Evolutionary conservation across 2,329 filamentous ascomycete genomes (phyloP).

Genomic region (Dendryphion nanum): DNA sequence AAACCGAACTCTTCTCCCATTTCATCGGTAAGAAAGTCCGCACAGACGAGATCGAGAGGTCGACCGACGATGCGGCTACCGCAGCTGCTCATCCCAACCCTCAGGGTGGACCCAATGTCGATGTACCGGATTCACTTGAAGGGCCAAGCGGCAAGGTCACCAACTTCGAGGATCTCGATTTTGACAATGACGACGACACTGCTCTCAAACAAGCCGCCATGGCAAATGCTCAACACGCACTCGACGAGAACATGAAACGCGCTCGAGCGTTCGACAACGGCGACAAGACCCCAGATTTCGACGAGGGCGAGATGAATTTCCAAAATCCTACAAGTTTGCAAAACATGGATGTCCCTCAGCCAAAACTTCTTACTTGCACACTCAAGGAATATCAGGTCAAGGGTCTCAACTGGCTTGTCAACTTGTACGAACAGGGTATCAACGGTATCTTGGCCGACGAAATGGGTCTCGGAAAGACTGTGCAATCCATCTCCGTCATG

Average conservation of each 20-base stretch:
- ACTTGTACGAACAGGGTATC: slow-evolving; percentile 98
- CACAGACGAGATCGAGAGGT: slow-evolving; percentile 89
- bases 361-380: slow-evolving; percentile 87
- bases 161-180: slow-evolving; percentile 90
- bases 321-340: slow-evolving; percentile 96
- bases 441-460: slow-evolving; percentile 98
- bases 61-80: slow-evolving; percentile 69
- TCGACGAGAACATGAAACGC: slow-evolving; percentile 90
- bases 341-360: slow-evolving; percentile 90
- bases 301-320: slow-evolving; percentile 99
- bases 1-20: slow-evolving; percentile 98
- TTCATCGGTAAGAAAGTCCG: slow-evolving; percentile 99
- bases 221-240: slow-evolving; percentile 93
- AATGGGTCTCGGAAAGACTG: slow-evolving; percentile 99
- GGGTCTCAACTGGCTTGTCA: slow-evolving; percentile 98
- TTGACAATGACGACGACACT: slow-evolving; percentile 90
- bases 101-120: slow-evolving; percentile 44
- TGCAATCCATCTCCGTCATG: slow-evolving; percentile 99
- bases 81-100: slow-evolving; percentile 45
- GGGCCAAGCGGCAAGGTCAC: slow-evolving; percentile 71
- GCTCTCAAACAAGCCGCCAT: slow-evolving; percentile 78
- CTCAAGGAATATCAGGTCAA: slow-evolving; percentile 99
- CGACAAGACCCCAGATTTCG: slow-evolving; percentile 77
- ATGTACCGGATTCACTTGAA: slow-evolving; percentile 48
- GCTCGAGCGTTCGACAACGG: slow-evolving; percentile 82